A percentile compares a stretch with the other conserved stretches of the same genome.
phyloP scores from a whole-genome alignment of 1,284 basidiomycete genomes.

The Rhodofomes roseus region DNA sequence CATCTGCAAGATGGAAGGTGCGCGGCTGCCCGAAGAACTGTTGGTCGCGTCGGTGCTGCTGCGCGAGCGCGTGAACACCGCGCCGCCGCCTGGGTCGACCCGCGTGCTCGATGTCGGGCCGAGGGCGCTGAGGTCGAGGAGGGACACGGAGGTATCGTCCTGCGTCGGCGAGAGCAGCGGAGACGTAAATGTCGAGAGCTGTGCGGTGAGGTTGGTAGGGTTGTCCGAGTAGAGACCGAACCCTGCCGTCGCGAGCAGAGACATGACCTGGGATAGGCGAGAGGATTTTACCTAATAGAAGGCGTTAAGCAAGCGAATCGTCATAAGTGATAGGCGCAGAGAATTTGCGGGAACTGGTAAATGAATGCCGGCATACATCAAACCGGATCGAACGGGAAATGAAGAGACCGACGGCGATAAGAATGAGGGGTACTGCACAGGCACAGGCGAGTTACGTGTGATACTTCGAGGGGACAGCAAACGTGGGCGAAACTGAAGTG shows the following conservation, averaged over 20 bases:
- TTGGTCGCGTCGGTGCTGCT: constrained; percentile 33
- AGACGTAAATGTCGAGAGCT: constrained; percentile 26
- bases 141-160: constrained; percentile 33
- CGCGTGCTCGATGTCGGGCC: not conserved
- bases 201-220: constrained; percentile 37
- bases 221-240: constrained; percentile 68
- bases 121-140: constrained; percentile 26
- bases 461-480: not conserved
- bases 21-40: constrained; percentile 14
- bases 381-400: not conserved
- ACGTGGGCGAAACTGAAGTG: not conserved
- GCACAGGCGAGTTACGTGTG: constrained; percentile 16
- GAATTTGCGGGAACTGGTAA: not conserved
- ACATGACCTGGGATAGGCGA: constrained; percentile 59
- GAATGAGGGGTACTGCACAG: not conserved
- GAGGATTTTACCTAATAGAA: constrained; percentile 59
- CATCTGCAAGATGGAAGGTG: constrained; percentile 11
- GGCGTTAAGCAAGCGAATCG: constrained; percentile 4
- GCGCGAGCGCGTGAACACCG: constrained; percentile 43
- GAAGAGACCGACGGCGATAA: constrained; percentile 4
- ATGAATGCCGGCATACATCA: constrained; percentile 2
- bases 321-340: constrained; percentile 2
- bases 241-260: constrained; percentile 54
- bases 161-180: constrained; percentile 33
- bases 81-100: constrained; percentile 33